Evolutionary conservation across 768 basidiomycete species (phyloP), one percentile per base, ranked within the genome.

Genomic region (Pleurotus giganteus): DNA sequence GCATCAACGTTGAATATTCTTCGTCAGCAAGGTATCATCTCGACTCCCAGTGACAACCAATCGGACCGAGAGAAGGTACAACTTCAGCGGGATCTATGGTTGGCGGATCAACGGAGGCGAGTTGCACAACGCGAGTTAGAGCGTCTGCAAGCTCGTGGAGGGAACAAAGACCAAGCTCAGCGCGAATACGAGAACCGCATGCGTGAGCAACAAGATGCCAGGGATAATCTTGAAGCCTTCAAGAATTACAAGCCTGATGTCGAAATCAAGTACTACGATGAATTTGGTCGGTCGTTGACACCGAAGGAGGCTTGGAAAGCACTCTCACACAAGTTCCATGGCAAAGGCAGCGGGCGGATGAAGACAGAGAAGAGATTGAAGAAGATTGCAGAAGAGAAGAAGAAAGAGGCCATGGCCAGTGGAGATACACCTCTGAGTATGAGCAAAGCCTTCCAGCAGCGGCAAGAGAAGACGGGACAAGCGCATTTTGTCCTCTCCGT

Each of bases 231-330:
- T 56, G 91, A 96, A 29, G 68, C 83, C 47, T 99, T 89, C 81
- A 92, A 88, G 73, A 82, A 86, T 66, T 99, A 99, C 77, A 98
- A 96, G 71, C 97, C 97, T 4, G 95, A 96, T 71, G 79, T 99
- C 63, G 92, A 96, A 60, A 91, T 98, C 64, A 89, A 90, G 46
- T 99, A 99, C 67, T 88, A 95, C 60, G 97, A 99, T 66, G 96
- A 99, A 69, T 92, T 93, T 66, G 97, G 97, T 44, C 81, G 97
- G 34, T 67, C 80, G 55, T 73, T 94, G 67, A 91, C 91, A 21
- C 87, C 87, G 17, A 98, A 98, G 77, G 97, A 99, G 74, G 95
- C 96, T 4, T 98, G 96, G 95, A 98, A 98, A 74, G 92, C 94
- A 15, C 75, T 99, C 39, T 94, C 91, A 41, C 97, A 99, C 69